Evolutionary conservation across 176 grass and related monocot species (phyloP), one percentile per base, ranked within the genome.

Genomic region (Poa pratensis): DNA sequence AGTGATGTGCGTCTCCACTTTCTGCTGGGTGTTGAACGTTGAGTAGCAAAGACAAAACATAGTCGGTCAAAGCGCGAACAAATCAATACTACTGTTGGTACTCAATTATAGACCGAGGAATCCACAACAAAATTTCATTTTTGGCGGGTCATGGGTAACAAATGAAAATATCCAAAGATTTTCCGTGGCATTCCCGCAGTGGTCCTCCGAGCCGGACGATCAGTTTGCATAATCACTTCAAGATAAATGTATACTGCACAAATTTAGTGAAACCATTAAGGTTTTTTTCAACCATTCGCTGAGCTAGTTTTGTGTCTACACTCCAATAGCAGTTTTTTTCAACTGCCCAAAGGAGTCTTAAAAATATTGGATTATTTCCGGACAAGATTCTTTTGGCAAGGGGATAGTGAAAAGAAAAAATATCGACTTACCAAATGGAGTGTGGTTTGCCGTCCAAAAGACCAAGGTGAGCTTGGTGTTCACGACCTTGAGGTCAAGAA

Each of bases 1-100:
- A 76, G n/a, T 65, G 64, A 75, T 9, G 50, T 55, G 79, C 65
- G 18, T 67, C 19, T 65, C 59, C 73, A 63, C 72, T 71, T 71
- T 55, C 7, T 3, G 34, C 9, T 17, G 24, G 37, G 55, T 75
- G 9, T 5, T 52, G 30, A 23, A 66, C 17, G 22, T 43, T 64
- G 54, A 22, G 6, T 57, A 52, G 9, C 13, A 20, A 69, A 58
- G 8, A 27, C 55, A 30, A 85, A 78, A 60, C 1, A 64, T 5
- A 64, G 70, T 39, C 40, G 17, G 40, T 30, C 27, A n/a, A 30
- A 80, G 58, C 19, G 11, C 1, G 5, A 32, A 40, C 27, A 59
- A 7, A 62, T 83, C 53, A 42, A 63, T 35, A 49, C 5, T 13
- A 10, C 2, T 52, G 16, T 19, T 75, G 40, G 20, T 20, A 54